phyloP scores from a whole-genome alignment of 1,284 basidiomycete genomes.

The Moesziomyces sp. region DNA sequence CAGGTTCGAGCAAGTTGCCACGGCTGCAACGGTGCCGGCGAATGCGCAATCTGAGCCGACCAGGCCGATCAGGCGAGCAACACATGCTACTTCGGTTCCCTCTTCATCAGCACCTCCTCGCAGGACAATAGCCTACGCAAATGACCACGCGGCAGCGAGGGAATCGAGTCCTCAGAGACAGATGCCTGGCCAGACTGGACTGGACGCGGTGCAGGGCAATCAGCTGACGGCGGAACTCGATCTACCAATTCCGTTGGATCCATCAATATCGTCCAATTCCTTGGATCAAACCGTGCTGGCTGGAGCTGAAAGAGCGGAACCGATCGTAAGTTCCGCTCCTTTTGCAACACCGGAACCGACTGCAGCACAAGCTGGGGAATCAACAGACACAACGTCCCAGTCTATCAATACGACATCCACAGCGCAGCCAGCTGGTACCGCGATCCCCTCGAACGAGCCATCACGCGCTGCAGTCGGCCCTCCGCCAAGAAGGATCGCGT shows the following conservation, averaged over 20 bases:
- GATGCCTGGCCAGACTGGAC: background rate
- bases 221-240: constrained; percentile 9
- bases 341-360: too few relatives aligned
- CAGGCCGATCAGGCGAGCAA: background rate
- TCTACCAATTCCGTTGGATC: constrained; percentile 19
- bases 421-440: background rate
- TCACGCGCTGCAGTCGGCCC: background rate
- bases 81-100: background rate
- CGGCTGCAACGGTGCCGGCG: background rate
- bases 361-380: too few relatives aligned
- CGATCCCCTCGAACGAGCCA: background rate
- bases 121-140: background rate
- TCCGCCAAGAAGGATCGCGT: constrained; percentile 32
- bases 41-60: background rate
- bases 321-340: background rate
- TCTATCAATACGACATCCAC: background rate
- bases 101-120: background rate
- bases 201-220: background rate
- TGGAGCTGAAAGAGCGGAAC: background rate
- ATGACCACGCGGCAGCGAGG: background rate
- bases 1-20: constrained; percentile 30
- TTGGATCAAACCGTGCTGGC: background rate
- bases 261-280: background rate
- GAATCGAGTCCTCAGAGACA: background rate
- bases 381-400: background rate